Conservation (phyloP, 768 basidiomycete species). For the Lactarius hengduanensis region DNA sequence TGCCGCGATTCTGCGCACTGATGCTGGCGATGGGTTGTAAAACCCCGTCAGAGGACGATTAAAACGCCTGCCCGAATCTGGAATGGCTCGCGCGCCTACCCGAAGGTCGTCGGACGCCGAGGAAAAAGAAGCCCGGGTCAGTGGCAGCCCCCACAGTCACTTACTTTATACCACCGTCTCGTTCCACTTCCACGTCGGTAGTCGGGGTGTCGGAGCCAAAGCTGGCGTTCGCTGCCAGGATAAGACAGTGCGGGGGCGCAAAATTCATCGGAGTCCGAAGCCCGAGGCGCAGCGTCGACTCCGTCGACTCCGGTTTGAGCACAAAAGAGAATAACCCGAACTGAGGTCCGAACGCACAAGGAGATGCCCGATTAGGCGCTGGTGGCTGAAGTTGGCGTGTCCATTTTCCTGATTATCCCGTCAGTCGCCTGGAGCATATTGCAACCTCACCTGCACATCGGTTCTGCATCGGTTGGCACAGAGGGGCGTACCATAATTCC, state of each 20-base stretch:
- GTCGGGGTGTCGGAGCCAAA: conserved; percentile 2
- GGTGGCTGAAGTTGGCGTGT: background rate
- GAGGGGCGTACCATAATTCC: too few relatives aligned
- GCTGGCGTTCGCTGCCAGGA: background rate
- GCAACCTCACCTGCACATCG: too few relatives aligned
- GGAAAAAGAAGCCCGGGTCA: background rate
- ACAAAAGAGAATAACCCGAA: background rate
- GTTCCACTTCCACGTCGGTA: background rate
- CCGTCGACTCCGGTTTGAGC: background rate
- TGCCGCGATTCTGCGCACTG: too few relatives aligned
- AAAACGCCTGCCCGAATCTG: background rate
- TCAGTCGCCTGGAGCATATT: too few relatives aligned
- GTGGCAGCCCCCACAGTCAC: background rate
- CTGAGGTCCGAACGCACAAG: background rate
- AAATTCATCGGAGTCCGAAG: background rate
- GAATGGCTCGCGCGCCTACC: background rate
- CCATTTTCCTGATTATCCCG: too few relatives aligned
- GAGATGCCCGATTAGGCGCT: background rate
- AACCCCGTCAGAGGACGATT: too few relatives aligned
- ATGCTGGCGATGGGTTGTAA: too few relatives aligned
- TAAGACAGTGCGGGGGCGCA: background rate
- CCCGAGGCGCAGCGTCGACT: background rate
- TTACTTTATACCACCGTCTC: background rate
- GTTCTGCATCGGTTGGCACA: too few relatives aligned
- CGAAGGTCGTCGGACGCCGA: background rate